A percentile compares a stretch with the other conserved stretches of the same genome.
Evolutionary conservation across 495 filamentous ascomycete genomes (phyloP).

Genomic region (Choiromyces venosus): DNA sequence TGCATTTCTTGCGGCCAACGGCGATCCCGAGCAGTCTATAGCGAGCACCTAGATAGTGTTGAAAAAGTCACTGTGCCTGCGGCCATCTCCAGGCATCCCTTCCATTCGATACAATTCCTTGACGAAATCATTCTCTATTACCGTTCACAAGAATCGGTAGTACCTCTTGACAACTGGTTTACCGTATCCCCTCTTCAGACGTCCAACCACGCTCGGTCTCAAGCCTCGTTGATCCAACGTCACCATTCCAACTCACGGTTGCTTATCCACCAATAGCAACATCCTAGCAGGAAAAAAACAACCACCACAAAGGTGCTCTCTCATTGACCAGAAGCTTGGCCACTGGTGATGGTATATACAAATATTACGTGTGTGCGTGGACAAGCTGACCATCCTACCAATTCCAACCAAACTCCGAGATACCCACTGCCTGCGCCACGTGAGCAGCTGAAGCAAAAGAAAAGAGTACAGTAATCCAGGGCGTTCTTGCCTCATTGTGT

Average conservation of each 20-base stretch:
- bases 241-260: background rate
- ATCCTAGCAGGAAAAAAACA: background rate
- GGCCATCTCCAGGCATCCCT: constrained; percentile 10
- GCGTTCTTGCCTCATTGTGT: too few relatives aligned
- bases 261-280: background rate
- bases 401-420: constrained; percentile 1
- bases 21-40: background rate
- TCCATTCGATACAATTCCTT: background rate
- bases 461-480: background rate
- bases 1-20: background rate
- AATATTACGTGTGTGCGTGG: constrained; percentile 3
- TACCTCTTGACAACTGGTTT: background rate
- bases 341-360: background rate
- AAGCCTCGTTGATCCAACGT: background rate
- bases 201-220: background rate
- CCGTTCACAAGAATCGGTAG: background rate
- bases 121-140: background rate
- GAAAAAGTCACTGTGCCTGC: constrained; percentile 9
- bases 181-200: background rate
- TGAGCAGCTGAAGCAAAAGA: background rate
- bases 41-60: background rate
- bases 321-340: background rate
- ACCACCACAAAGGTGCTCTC: background rate
- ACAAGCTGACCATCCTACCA: constrained; percentile 23
- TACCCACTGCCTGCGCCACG: constrained; percentile 11